These are phyloP conservation scores for Morella rubra DNA, from an alignment of 306 rosid species.

Conservation along the genomic window DNA sequence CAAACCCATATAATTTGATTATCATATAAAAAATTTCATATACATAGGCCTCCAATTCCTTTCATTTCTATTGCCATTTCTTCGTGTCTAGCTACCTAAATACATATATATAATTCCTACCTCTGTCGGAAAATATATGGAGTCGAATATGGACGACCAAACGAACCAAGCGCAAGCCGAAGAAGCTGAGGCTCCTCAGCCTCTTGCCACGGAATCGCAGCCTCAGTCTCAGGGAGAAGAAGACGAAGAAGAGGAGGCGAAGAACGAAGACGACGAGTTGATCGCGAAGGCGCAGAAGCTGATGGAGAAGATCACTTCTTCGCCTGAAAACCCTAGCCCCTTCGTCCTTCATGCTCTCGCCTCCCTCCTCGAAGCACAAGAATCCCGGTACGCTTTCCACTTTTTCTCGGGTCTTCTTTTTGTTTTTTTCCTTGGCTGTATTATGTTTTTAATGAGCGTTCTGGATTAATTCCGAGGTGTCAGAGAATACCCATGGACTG, in stretches of 20 bases:
- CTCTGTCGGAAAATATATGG: conserved; percentile 24
- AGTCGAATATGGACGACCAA: conserved; percentile 54
- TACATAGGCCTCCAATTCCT: background rate
- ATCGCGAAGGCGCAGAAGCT: conserved; percentile 67
- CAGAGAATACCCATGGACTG: background rate
- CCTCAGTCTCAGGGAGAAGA: conserved; percentile 33
- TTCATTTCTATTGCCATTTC: conserved; percentile 5
- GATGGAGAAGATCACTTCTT: conserved; percentile 72
- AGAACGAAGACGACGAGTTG: conserved; percentile 79
- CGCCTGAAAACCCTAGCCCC: conserved; percentile 78
- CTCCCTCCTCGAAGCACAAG: conserved; percentile 77
- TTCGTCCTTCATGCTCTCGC: conserved; percentile 81
- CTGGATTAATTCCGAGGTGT: background rate
- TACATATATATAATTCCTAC: background rate
- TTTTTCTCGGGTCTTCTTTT: background rate
- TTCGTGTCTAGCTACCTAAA: background rate
- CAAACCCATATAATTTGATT: background rate
- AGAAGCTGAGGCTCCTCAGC: conserved; percentile 18
- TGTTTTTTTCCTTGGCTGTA: background rate
- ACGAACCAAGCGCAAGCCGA: conserved; percentile 34
- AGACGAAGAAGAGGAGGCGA: conserved; percentile 65
- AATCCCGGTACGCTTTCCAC: conserved; percentile 47
- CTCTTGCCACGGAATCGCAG: conserved; percentile 37
- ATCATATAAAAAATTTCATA: background rate
- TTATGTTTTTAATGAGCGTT: background rate